Base-by-base conservation (phyloP, 495 filamentous ascomycete genomes). In the Evansstolkia leycettana region DNA sequence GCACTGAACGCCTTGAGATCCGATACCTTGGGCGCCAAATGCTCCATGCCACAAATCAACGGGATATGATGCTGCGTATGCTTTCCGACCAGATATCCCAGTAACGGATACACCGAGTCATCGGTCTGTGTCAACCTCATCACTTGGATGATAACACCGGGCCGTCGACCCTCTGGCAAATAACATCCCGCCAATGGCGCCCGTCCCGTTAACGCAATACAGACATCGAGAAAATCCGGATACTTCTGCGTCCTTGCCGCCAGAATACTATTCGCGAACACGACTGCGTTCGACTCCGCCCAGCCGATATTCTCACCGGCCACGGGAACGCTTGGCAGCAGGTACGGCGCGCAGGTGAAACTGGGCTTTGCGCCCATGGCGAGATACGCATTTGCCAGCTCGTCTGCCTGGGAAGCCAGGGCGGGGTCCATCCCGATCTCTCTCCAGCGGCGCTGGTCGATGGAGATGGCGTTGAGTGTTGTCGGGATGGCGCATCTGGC, bases 301-400 rank as follows among this genome's bases (percentile, higher is more conserved):
- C 52, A 59, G 1, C 37, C 44, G 3, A 57, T 41, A 15, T 52
- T 20, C 3, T 54, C 48, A 6, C 53, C 51, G 2, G 31, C 19
- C 4, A 40, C 30, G 1, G 55, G 55, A 0, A 48, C 48, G 18
- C 18, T 36, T 0, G 51, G 45, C 0, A 60, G 42, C 9, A 36
- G 42, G 37, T 60, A 60, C 2, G 56, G 56, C 1, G 49, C 50
- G 24, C 53, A 60, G 19, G 53, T 60, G 28, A 60, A 60, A 11
- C 39, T 60, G 6, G 47, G 41, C 11, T 29, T 36, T 1, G 56
- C 56, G 6, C 54, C 54, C 51, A 60, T 57, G 1, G 42, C 34
- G 1, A 45, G 5, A 26, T 57, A 60, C 0, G 40, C 33, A 5
- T 46, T 29, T 5, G 51, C 53, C 8, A 60, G 39, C 11, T 39